Evolutionary conservation across 352 stramenopile genomes (phyloP).

Genomic region (Peronospora belbahrii): DNA sequence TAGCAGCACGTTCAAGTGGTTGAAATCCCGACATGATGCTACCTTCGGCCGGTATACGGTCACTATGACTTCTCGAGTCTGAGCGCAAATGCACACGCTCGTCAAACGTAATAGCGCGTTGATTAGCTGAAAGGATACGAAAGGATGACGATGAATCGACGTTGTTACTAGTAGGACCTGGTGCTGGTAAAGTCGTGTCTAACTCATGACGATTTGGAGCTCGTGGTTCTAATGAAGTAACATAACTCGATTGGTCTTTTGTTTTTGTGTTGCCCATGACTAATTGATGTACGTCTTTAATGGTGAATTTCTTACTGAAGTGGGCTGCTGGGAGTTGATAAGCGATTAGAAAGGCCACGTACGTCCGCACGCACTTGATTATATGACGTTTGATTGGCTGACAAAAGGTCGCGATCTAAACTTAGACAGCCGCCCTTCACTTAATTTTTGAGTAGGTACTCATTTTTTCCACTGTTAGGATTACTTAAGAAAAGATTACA

Average conservation of each 20-base stretch:
- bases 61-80: slow-evolving; percentile 4
- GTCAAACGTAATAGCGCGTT: slow-evolving; percentile 77
- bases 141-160: slow-evolving; percentile 26
- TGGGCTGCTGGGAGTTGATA: too few species aligned
- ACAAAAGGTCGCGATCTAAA: slow-evolving; percentile 9
- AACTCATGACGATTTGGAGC: too few species aligned
- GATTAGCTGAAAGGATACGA: slow-evolving; percentile 54
- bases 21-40: slow-evolving; percentile 60
- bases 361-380: slow-evolving; percentile 2
- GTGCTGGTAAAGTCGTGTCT: slow-evolving; percentile 3
- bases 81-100: slow-evolving; percentile 63
- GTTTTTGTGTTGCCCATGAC: slow-evolving; percentile 26
- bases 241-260: too few species aligned
- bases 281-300: slow-evolving; percentile 1
- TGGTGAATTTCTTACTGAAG: slow-evolving; percentile 16
- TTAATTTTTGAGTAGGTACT: slow-evolving; percentile 1
- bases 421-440: background rate
- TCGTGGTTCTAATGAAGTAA: too few species aligned
- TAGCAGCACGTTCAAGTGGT: slow-evolving; percentile 66
- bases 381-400: slow-evolving; percentile 13
- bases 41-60: slow-evolving; percentile 41
- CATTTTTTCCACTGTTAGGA: too few species aligned
- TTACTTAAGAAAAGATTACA: too few species aligned
- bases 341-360: slow-evolving; percentile 7
- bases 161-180: background rate